Evolutionary conservation across 257 asterid genomes (phyloP), one percentile per base, ranked within the genome.

Genomic region (Linderniella brevidens): DNA sequence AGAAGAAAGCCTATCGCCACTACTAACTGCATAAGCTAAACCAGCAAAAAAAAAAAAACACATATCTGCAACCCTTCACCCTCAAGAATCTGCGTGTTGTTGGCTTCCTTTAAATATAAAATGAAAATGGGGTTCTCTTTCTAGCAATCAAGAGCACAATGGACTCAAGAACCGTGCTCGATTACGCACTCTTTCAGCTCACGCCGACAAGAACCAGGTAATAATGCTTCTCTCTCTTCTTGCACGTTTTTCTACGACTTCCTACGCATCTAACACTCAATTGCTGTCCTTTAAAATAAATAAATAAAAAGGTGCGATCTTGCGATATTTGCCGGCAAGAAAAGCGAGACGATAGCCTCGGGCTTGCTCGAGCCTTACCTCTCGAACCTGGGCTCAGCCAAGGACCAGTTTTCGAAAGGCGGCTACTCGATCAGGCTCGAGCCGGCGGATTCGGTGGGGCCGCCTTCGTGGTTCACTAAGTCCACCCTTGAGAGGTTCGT

Each of bases 141-240:
- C 48, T 56, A 18, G 49, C 20, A 42, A 45, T 40, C 48, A 17
- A 37, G 54, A 37, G 7, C 32, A 25, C 32, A 32, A 84, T 84
- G 88, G 95, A 84, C 52, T 63, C 90, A 1, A 68, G 66, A 29
- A 63, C 72, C 39, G 62, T 42, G 55, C 77, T 84, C 29, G 95
- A 77, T 59, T 67, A 75, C 65, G 93, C 72, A 59, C 68, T 73
- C 76, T 84, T 84, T 65, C 93, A 75, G 37, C 62, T 84, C 14
- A 84, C 95, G 8, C 95, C 95, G 17, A 84, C 95, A 8, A 68
- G 95, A 67, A 84, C 93, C 36, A 77, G 95, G 93, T 83, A 74
- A 15, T 10, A 8, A 19, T 49, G 37, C 47, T 8, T 25, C 19
- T 37, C 43, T 37, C 43, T 25, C 32, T 25, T 25, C 3, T 25